phyloP scores from a whole-genome alignment of 1,284 basidiomycete species.

The Irpex sp. region DNA sequence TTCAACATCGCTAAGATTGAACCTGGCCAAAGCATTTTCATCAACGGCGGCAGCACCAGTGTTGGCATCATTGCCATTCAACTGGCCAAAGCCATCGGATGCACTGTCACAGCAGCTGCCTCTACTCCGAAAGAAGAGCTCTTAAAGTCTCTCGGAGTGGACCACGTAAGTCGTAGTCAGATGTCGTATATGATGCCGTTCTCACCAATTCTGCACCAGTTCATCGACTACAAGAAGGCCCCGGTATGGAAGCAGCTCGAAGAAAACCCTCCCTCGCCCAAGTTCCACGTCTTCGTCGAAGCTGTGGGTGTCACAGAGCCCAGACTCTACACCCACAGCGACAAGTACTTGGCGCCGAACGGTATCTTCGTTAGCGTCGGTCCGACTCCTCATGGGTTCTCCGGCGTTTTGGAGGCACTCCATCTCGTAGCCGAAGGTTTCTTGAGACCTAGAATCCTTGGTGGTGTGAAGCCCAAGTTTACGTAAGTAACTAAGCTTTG shows the following conservation, averaged over 20 bases:
- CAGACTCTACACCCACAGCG: constrained; percentile 35
- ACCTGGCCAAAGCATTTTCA: constrained; percentile 48
- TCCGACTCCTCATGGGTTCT: constrained; percentile 26
- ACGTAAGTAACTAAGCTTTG: constrained; percentile 29
- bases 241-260: constrained; percentile 27
- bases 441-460: constrained; percentile 36
- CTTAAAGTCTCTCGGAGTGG: constrained; percentile 37
- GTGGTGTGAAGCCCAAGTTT: constrained; percentile 39
- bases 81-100: constrained; percentile 55
- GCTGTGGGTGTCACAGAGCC: constrained; percentile 28
- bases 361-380: constrained; percentile 45
- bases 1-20: constrained; percentile 37
- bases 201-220: constrained; percentile 18
- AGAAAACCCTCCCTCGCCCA: constrained; percentile 21
- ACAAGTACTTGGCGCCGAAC: constrained; percentile 43
- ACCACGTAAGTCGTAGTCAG: constrained; percentile 30
- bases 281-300: constrained; percentile 24
- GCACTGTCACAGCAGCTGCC: constrained; percentile 52
- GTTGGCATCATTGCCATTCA: constrained; percentile 66
- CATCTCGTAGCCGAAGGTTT: constrained; percentile 6
- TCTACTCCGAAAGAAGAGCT: constrained; percentile 48
- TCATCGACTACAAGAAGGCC: constrained; percentile 38
- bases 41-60: constrained; percentile 63
- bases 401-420: neutral
- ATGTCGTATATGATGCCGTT: neutral